These are phyloP conservation scores for Akanthomyces uredinophilus DNA, from an alignment of 2,329 filamentous ascomycete species.

Conservation along the genomic window DNA sequence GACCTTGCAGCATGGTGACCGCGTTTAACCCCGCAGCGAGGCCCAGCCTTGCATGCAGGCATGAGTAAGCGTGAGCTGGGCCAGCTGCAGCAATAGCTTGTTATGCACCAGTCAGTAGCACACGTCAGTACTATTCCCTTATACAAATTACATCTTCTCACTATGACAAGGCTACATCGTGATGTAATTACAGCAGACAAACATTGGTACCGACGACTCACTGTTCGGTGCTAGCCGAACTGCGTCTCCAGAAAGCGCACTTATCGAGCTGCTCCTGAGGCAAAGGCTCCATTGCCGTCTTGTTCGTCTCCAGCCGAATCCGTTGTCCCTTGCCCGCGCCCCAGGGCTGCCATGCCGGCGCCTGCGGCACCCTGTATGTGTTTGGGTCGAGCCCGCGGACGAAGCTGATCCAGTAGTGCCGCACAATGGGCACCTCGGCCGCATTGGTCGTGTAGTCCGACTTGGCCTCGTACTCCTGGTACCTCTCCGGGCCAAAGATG, in stretches of 20 bases:
- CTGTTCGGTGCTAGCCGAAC: constrained; percentile 24
- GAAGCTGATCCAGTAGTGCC: constrained; percentile 47
- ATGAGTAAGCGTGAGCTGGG: no score
- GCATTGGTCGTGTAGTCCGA: constrained; percentile 44
- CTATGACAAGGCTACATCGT: no score
- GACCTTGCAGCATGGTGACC: no score
- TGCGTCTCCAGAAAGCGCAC: constrained; percentile 36
- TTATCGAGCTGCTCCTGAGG: constrained; percentile 27
- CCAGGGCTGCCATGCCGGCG: constrained; percentile 40
- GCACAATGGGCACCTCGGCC: constrained; percentile 39
- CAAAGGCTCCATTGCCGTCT: constrained; percentile 33
- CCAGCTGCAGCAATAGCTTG: no score
- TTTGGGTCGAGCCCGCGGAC: constrained; percentile 42
- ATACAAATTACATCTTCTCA: no score
- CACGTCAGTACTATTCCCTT: no score
- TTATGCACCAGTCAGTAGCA: no score
- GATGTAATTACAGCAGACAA: no score
- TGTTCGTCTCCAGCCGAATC: constrained; percentile 20
- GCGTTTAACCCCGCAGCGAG: no score
- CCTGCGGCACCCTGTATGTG: constrained; percentile 23
- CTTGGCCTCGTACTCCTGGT: constrained; percentile 20
- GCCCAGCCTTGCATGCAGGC: no score
- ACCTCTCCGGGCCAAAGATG: constrained; percentile 39
- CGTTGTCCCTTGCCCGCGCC: constrained; percentile 14
- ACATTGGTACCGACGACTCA: background rate